Evolutionary conservation across 2,329 filamentous ascomycete genomes (phyloP).

Genomic region (Cladosporium velox): DNA sequence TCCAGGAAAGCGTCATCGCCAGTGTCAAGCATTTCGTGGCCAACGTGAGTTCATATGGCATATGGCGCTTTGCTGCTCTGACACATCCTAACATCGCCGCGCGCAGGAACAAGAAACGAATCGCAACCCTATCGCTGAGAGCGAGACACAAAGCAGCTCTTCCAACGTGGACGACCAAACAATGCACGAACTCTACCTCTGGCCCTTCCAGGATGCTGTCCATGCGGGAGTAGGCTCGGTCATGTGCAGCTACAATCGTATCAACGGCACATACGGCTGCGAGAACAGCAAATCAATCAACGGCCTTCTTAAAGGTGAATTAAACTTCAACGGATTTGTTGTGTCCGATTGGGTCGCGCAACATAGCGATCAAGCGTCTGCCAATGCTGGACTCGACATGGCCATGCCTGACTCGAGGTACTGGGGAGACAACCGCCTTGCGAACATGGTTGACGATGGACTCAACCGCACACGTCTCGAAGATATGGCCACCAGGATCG

Average conservation of each 20-base stretch:
- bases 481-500: conserved; percentile 59
- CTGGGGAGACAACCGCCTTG: conserved; percentile 47
- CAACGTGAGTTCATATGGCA: conserved; percentile 35
- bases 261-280: conserved; percentile 58
- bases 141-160: conserved; percentile 36
- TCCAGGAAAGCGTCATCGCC: conserved; percentile 60
- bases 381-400: conserved; percentile 67
- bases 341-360: conserved; percentile 72
- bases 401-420: conserved; percentile 58
- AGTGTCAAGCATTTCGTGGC: conserved; percentile 60
- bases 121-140: conserved; percentile 44
- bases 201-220: conserved; percentile 55
- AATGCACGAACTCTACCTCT: conserved; percentile 69
- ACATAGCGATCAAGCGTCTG: conserved; percentile 60
- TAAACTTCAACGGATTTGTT: conserved; percentile 71
- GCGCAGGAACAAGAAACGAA: conserved; percentile 50
- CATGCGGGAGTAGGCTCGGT: conserved; percentile 49
- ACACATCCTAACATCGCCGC: not conserved
- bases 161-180: conserved; percentile 63
- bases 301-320: conserved; percentile 70
- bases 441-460: conserved; percentile 61
- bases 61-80: conserved; percentile 44
- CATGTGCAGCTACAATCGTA: conserved; percentile 41
- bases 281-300: conserved; percentile 71
- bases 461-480: conserved; percentile 58